Conservation (phyloP, 805 yeast genomes). For the Lipomyces orientalis region DNA sequence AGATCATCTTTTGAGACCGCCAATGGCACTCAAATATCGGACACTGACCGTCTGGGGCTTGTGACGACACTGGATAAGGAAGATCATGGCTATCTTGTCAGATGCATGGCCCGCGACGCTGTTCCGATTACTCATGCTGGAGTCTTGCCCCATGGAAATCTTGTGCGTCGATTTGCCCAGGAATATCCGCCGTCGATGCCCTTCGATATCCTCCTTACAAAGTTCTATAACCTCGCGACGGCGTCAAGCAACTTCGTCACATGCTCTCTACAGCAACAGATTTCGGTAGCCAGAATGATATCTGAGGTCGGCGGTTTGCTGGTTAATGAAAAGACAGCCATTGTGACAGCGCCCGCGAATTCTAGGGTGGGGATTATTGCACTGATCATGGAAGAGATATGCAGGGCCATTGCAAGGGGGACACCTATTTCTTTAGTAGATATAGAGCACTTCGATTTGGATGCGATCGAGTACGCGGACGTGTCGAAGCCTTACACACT, state of each 20-base stretch:
- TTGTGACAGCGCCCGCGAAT: slow-evolving; percentile 69
- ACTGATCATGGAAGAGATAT: slow-evolving; percentile 54
- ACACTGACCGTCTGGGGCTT: slow-evolving; percentile 34
- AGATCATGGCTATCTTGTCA: slow-evolving; percentile 47
- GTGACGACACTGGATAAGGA: slow-evolving; percentile 41
- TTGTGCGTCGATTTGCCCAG: slow-evolving; percentile 70
- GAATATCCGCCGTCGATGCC: slow-evolving; percentile 60
- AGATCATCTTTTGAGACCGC: slow-evolving; percentile 38
- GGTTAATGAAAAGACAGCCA: slow-evolving; percentile 61
- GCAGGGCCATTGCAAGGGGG: slow-evolving; percentile 62
- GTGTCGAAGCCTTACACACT: slow-evolving; percentile 25
- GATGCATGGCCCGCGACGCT: slow-evolving; percentile 58
- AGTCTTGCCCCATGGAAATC: slow-evolving; percentile 78
- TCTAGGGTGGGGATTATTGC: slow-evolving; percentile 45
- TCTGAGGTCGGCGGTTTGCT: slow-evolving; percentile 52
- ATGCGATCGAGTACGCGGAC: slow-evolving; percentile 25
- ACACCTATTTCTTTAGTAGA: slow-evolving; percentile 63
- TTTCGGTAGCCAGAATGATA: slow-evolving; percentile 53
- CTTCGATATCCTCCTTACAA: slow-evolving; percentile 54
- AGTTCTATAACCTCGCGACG: slow-evolving; percentile 53
- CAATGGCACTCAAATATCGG: slow-evolving; percentile 5
- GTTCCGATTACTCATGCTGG: slow-evolving; percentile 63
- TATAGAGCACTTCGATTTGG: slow-evolving; percentile 43
- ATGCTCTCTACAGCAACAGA: slow-evolving; percentile 50
- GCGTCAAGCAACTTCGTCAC: slow-evolving; percentile 46